phyloP scores from a whole-genome alignment of 345 rosid species.

The Populus pruinosa region DNA sequence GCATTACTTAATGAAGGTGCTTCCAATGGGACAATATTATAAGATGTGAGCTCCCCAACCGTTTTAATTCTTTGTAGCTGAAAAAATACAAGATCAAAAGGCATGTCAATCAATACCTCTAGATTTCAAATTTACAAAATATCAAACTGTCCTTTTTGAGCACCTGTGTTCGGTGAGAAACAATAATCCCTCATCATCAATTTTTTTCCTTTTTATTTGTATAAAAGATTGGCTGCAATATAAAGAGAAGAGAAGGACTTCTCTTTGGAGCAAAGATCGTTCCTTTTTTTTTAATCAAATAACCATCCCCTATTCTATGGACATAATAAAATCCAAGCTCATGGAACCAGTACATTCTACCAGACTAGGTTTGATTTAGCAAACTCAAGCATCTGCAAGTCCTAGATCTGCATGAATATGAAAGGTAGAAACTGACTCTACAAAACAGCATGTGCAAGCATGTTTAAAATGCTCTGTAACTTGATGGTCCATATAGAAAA shows the following conservation, averaged over 20 bases:
- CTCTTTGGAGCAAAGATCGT: too few species aligned
- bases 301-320: too few species aligned
- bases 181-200: not conserved
- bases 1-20: conserved; percentile 82
- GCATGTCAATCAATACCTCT: conserved; percentile 1
- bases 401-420: not conserved
- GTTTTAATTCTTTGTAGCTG: conserved; percentile 70
- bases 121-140: not conserved
- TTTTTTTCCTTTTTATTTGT: not conserved
- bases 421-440: not conserved
- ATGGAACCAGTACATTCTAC: too few species aligned
- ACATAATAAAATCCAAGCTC: too few species aligned
- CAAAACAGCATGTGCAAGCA: not conserved
- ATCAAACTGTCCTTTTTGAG: not conserved
- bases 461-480: not conserved
- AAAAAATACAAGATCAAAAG: conserved; percentile 22
- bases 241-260: too few species aligned
- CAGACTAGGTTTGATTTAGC: too few species aligned
- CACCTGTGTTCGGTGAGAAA: not conserved
- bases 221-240: not conserved
- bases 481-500: conserved; percentile 1
- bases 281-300: too few species aligned
- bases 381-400: too few species aligned
- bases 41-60: conserved; percentile 77
- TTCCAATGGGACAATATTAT: conserved; percentile 90